Base-by-base conservation (phyloP, 495 filamentous ascomycete species). In the Apiosordaria backusii region DNA sequence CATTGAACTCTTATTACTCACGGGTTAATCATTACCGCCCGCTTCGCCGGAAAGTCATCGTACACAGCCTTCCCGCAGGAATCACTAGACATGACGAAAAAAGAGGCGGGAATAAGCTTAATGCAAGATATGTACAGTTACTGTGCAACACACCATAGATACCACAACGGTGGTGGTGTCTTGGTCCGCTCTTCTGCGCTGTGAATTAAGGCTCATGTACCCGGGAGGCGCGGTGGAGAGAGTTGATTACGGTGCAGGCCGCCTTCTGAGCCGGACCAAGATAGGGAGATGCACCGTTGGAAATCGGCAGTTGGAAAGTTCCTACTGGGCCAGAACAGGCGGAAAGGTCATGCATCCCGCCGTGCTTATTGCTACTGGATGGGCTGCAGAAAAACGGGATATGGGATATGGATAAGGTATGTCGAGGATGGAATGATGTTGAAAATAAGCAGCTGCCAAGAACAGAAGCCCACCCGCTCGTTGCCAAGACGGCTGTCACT, bases 131-230 rank as follows among this genome's bases (percentile, higher is more conserved):
- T 45, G 35, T 45, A 45, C 13, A 45, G 35, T 45, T 45, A 45
- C 35, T 45, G 35, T 45, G 35, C 35, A 45, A 45, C 35, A 45
- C 35, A 45, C 35, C 35, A 45, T 45, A 45, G 35, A 45, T 45
- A 45, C 35, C 35, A 45, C 35, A 15, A 45, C 16, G 35, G 35
- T 45, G 35, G 35, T 15, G 35, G 16, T 45, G 35, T 45, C 35
- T 45, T 45, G 35, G 35, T 45, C 52, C 52, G 52, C 52, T 55
- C 52, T 55, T 55, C 52, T 55, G 52, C 52, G 19, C n/a, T 55
- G 4, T 18, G 52, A 45, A 55, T 55, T 55, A 55, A 55, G 52
- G 52, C 52, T 55, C 22, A 55, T 55, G 52, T 23, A 55, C n/a
- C 52, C n/a, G 52, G n/a, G 52, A 22, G 52, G 52, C 52, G 52